These are phyloP conservation scores for Aspergillus wentii DNA, from an alignment of 495 filamentous ascomycete genomes.

Conservation along the genomic window DNA sequence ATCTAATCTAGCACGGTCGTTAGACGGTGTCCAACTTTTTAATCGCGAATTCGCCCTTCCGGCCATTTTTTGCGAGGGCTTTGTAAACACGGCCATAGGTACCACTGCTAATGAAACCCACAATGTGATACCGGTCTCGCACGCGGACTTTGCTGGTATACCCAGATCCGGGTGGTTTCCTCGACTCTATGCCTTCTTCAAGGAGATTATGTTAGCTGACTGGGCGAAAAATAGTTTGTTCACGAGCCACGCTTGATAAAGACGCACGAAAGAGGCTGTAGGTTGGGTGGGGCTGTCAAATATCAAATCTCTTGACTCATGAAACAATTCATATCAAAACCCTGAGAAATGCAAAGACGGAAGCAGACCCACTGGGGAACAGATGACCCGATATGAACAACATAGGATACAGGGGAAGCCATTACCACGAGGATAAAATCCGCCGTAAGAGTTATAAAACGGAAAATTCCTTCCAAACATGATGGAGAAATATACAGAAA, in stretches of 20 bases:
- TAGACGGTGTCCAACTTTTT: conserved; percentile 61
- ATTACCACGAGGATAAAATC: conserved; percentile 48
- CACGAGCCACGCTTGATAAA: too few species aligned
- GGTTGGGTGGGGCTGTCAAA: too few species aligned
- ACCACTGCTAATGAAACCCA: conserved; percentile 96
- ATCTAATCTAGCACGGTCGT: not conserved
- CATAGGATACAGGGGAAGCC: conserved; percentile 21
- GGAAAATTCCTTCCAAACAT: conserved; percentile 42
- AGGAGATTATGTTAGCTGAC: conserved; percentile 7
- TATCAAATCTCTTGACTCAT: conserved; percentile 4
- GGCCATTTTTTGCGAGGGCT: conserved; percentile 73
- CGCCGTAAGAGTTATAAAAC: conserved; percentile 36
- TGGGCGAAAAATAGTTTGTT: too few species aligned
- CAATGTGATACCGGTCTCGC: conserved; percentile 85
- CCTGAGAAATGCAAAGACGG: conserved; percentile 8
- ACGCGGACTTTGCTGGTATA: conserved; percentile 88
- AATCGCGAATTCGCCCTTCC: conserved; percentile 80
- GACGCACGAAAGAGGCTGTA: too few species aligned
- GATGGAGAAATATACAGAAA: conserved; percentile 21
- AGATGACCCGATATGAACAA: conserved; percentile 2
- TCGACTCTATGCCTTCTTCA: conserved; percentile 34
- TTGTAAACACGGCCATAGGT: conserved; percentile 99
- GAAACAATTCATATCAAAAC: not conserved
- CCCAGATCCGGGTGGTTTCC: conserved; percentile 36
- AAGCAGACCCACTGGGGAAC: conserved; percentile 1